A percentile compares a stretch with the other conserved stretches of the same genome.
These are phyloP conservation scores for Erodium maritimum DNA, from an alignment of 345 rosid species.

Conservation along the genomic window DNA sequence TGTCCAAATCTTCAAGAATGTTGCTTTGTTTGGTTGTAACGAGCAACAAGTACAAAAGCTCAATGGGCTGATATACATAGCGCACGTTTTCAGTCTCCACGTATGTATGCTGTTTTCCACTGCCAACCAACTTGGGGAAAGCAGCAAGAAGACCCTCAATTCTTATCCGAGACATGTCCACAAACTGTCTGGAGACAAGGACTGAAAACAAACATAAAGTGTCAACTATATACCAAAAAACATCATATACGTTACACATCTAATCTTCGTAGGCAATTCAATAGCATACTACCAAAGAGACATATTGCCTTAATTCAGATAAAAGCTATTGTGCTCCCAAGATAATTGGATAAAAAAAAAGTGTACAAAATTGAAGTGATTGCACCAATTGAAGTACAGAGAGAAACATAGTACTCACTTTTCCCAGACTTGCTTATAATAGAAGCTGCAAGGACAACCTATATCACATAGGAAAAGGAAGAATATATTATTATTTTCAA, in stretches of 20 bases:
- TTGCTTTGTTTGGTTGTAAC: constrained; percentile 97
- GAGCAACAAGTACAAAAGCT: constrained; percentile 72
- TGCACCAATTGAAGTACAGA: neutral
- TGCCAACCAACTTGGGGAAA: constrained; percentile 93
- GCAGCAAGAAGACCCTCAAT: constrained; percentile 99
- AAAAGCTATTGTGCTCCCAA: neutral
- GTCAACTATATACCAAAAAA: neutral
- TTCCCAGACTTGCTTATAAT: constrained; percentile 79
- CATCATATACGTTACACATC: neutral
- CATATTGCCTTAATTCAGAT: neutral
- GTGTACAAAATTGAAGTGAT: neutral
- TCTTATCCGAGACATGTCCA: constrained; percentile 90
- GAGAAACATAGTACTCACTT: constrained; percentile 34
- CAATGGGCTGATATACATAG: constrained; percentile 97
- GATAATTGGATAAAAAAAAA: neutral
- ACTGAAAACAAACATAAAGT: constrained; percentile 34
- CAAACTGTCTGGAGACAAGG: constrained; percentile 90
- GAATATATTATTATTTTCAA: neutral
- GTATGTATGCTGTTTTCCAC: constrained; percentile 93
- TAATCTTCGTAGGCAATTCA: neutral
- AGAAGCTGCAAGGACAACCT: constrained; percentile 94
- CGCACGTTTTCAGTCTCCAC: constrained; percentile 98
- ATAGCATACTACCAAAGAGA: neutral
- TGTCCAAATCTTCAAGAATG: constrained; percentile 94
- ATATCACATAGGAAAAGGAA: constrained; percentile 8